Evolutionary conservation across 768 basidiomycete genomes (phyloP), one percentile per base, ranked within the genome.

Genomic region (Tulasnella sp.): DNA sequence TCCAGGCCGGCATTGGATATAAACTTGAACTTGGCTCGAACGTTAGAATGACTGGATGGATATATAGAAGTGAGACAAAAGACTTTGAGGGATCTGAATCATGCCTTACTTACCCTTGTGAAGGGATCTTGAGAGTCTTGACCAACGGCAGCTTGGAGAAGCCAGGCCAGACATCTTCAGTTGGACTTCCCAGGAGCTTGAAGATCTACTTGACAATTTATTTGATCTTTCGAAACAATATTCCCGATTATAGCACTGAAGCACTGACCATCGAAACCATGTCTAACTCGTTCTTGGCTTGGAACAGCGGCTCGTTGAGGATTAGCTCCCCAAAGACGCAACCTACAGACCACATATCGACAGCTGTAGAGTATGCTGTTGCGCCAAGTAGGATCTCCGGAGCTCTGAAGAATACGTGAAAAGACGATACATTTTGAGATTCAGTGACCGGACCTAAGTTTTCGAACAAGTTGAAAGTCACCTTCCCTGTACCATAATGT

Each of bases 271-370:
- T 87, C 51, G 81, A 80, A 49, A 98, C 75, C 62, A 98, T 82
- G 67, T 99, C 94, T 12, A 94, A 75, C 69, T 99, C 96, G 41
- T 84, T 84, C 67, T 93, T 86, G n/a, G 93, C 92, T 72, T 93
- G 94, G 69, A 98, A 92, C n/a, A 98, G 75, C 2, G 96, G 92
- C 70, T 96, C 92, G 63, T 92, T 92, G 65, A 94, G 76, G 66
- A 99, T 81, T 49, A 99, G 76, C 70, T 99, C 96, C 12, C 89
- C 93, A 67, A 98, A 97, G 64, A 99, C 97, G 75, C 96, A 99
- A 7, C 96, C 96, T 9, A 96, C 91, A 50, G 91, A 94, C 96
- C 96, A 99, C 80, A 98, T 82, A 70, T 99, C 96, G 59, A 99
- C 81, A 0, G 93, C 85, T 19, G 94, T 99, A 12, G 91, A 87